Base-by-base conservation (phyloP, 352 stramenopile species). In the Achlya hypogyna region DNA sequence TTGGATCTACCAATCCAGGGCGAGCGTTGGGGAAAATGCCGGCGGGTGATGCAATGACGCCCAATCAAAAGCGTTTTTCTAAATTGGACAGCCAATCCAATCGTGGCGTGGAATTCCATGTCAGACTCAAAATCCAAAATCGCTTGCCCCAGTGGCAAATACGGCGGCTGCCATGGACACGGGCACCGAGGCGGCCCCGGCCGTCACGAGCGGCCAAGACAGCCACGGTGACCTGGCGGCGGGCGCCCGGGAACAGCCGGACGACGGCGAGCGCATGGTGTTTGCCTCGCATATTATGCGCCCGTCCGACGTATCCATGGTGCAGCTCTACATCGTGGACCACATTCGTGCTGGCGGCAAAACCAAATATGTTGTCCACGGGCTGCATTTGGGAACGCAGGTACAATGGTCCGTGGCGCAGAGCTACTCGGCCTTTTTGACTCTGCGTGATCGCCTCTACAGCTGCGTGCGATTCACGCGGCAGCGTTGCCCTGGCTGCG, bases 381-480 rank as follows among this genome's bases (percentile, higher is more conserved):
- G 14, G 9, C 32, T 59, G 31, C 60, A 67, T 34, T 10, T 45
- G 29, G 60, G 42, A 10, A 58, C 60, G 28, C 60, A 35, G 1
- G 42, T 34, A 16, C 6, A 67, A 38, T 67, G 60, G 60, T 49
- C 60, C 23, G 47, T 67, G 28, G 60, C 51, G n/a, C 60, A 58
- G 20, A 58, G 60, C 51, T 94, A 94, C 77, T 94, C 86, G 53
- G 84, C 92, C 71, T 94, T 94, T 69, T 73, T 91, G 25, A 71
- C 75, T 56, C 78, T 94, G 34, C 84, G 84, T 38, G 74, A 85
- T 47, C 78, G 85, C 63, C 74, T 94, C 12, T 73, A 91, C 74
- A 89, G 88, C 74, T 94, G 87, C 72, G 78, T 93, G 51, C 78
- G 80, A 28, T 73, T 71, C 47, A 73, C 81, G 27, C 75, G 76